phyloP scores from a whole-genome alignment of 306 rosid species.

The Comarum palustre region DNA sequence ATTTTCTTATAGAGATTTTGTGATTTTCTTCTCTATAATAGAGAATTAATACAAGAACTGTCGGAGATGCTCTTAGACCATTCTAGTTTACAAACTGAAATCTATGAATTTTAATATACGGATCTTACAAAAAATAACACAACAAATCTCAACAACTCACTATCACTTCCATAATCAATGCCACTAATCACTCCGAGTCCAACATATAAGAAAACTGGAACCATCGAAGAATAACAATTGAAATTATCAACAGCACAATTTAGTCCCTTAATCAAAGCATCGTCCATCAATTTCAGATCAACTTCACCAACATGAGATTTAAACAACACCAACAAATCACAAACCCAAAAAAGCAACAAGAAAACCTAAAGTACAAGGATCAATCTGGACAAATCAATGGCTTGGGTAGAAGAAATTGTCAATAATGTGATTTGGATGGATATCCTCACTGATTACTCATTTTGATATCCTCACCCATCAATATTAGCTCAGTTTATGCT shows the following conservation, averaged over 20 bases:
- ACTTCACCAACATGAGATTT: conserved; percentile 11
- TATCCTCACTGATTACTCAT: conserved; percentile 5
- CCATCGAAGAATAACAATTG: not conserved
- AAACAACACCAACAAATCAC: conserved; percentile 9
- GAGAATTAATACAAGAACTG: too few species aligned
- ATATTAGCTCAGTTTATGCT: conserved; percentile 1
- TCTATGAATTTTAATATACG: too few species aligned
- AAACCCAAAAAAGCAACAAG: conserved; percentile 3
- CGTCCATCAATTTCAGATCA: conserved; percentile 10
- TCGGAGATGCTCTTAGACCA: too few species aligned
- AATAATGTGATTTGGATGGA: conserved; percentile 9
- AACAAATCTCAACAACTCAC: not conserved
- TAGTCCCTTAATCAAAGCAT: not conserved
- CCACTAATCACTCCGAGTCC: not conserved
- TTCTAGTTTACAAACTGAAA: too few species aligned
- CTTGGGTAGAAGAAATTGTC: conserved; percentile 12
- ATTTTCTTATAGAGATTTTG: too few species aligned
- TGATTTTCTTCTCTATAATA: too few species aligned
- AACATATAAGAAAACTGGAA: not conserved
- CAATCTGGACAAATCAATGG: not conserved
- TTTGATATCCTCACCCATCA: conserved; percentile 9
- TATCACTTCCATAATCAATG: not conserved
- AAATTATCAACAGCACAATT: conserved; percentile 1
- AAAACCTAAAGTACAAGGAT: not conserved
- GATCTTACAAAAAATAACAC: too few species aligned